Evolutionary conservation across 495 filamentous ascomycete species (phyloP).

Genomic region (Hypoxylon fuscum): DNA sequence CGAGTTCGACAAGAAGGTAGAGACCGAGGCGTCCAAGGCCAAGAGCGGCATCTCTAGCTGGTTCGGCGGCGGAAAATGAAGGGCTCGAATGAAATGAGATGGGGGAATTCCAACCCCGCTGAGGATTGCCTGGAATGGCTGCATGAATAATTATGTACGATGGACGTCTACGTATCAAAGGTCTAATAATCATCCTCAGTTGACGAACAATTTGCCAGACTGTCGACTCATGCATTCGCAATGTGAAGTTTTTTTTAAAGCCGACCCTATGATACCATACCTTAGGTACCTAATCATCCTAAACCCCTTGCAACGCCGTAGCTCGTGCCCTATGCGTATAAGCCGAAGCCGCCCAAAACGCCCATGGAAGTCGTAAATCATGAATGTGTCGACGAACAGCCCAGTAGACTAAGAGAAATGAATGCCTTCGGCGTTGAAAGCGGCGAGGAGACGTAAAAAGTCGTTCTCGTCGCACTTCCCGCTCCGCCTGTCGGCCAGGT

Average conservation of each 20-base stretch:
- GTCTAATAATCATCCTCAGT: constrained; percentile 21
- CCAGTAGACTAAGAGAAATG: constrained; percentile 76
- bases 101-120: not conserved
- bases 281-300: too few relatives aligned
- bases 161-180: constrained; percentile 24
- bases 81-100: not conserved
- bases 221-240: not conserved
- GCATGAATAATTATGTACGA: constrained; percentile 21
- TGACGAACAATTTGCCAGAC: not conserved
- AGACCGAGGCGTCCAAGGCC: constrained; percentile 77
- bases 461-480: constrained; percentile 90
- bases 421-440: constrained; percentile 88
- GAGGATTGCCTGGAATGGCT: not conserved
- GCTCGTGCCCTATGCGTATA: constrained; percentile 26
- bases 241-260: constrained; percentile 2
- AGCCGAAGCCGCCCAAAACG: constrained; percentile 15
- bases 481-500: constrained; percentile 79
- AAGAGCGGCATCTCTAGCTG: constrained; percentile 81
- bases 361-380: constrained; percentile 22
- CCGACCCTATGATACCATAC: too few relatives aligned
- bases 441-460: constrained; percentile 69
- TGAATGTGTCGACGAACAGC: not conserved
- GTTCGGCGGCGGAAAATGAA: constrained; percentile 76
- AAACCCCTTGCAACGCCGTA: constrained; percentile 21
- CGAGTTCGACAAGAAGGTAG: constrained; percentile 76